Evolutionary conservation across 2,329 filamentous ascomycete genomes (phyloP).

Genomic region (Setomelanomma holmii): DNA sequence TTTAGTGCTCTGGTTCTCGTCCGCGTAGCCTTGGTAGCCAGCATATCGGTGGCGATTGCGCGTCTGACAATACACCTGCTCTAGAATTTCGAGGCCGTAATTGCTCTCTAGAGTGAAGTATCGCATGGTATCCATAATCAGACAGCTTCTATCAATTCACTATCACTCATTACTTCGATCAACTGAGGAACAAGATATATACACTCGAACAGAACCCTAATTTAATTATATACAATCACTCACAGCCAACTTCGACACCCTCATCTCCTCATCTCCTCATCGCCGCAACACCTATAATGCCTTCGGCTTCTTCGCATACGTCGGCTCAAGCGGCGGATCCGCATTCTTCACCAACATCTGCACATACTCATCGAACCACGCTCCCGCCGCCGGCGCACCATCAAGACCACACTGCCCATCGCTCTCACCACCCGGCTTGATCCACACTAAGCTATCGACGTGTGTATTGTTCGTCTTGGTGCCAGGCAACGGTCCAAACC

Average conservation of each 20-base stretch:
- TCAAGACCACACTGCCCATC: conserved; percentile 33
- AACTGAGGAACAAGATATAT: not conserved
- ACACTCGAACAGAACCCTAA: not conserved
- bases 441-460: conserved; percentile 40
- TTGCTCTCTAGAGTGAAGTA: no score
- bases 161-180: not conserved
- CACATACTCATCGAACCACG: conserved; percentile 38
- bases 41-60: no score
- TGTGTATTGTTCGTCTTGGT: conserved; percentile 27
- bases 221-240: not conserved
- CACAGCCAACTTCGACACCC: not conserved
- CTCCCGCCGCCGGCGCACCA: conserved; percentile 34
- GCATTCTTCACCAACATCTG: conserved; percentile 39
- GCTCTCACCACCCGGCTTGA: conserved; percentile 40
- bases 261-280: not conserved
- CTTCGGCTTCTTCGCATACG: conserved; percentile 11
- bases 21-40: no score
- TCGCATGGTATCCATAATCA: no score
- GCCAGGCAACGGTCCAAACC: conserved; percentile 27
- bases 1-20: no score
- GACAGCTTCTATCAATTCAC: no score
- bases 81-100: no score
- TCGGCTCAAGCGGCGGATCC: conserved; percentile 30
- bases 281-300: no score
- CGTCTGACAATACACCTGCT: no score